Evolutionary conservation across 2,329 filamentous ascomycete genomes (phyloP).

Genomic region (Ustilaginoidea virens): DNA sequence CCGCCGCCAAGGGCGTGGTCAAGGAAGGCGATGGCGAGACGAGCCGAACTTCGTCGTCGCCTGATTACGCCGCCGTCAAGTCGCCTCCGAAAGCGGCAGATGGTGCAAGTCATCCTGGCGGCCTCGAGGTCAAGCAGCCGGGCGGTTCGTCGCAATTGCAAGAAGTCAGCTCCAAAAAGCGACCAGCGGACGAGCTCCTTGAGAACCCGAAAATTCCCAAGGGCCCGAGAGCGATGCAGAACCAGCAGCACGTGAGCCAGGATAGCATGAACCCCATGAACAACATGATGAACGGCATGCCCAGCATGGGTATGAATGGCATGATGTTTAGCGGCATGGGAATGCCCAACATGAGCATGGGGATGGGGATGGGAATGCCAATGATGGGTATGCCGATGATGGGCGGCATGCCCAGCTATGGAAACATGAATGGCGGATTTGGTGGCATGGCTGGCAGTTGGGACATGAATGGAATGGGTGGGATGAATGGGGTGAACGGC

Average conservation of each 20-base stretch:
- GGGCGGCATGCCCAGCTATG: conserved; percentile 10
- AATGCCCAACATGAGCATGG: conserved; percentile 6
- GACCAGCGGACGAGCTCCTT: conserved; percentile 58
- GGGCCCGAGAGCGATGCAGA: conserved; percentile 49
- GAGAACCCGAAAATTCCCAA: conserved; percentile 52
- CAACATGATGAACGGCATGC: conserved; percentile 31
- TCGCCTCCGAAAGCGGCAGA: conserved; percentile 16
- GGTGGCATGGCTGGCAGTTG: conserved; percentile 14
- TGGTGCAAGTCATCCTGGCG: conserved; percentile 12
- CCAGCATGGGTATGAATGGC: conserved; percentile 20
- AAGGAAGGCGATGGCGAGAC: conserved; percentile 12
- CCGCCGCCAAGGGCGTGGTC: not conserved
- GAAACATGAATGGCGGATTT: conserved; percentile 15
- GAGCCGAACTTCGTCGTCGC: conserved; percentile 20
- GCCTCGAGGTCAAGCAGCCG: conserved; percentile 22
- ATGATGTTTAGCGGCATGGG: conserved; percentile 21
- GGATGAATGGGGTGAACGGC: conserved; percentile 17
- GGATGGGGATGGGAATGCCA: conserved; percentile 13
- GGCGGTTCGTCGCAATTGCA: conserved; percentile 14
- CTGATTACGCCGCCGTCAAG: conserved; percentile 9
- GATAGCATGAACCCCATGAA: conserved; percentile 25
- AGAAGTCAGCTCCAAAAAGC: conserved; percentile 49
- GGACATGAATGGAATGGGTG: conserved; percentile 20
- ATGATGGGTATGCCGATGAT: conserved; percentile 25
- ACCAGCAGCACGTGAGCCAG: conserved; percentile 37